Evolutionary conservation across 1,284 basidiomycete species (phyloP).

Genomic region (Melampsora abietis-canadensis): DNA sequence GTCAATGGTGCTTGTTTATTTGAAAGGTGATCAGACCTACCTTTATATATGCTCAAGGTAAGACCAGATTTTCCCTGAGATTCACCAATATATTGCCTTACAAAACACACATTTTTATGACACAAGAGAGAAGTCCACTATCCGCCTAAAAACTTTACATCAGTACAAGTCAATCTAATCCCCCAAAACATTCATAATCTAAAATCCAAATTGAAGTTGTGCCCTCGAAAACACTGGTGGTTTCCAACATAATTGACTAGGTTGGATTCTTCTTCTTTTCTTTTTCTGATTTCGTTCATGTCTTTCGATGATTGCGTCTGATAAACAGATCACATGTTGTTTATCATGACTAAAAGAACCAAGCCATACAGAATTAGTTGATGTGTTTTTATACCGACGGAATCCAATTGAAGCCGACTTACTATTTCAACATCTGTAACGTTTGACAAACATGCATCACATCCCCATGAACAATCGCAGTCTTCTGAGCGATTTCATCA

Average conservation of each 20-base stretch:
- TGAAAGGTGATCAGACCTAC: no score
- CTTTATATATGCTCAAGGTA: no score
- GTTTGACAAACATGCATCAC: slow-evolving; percentile 98
- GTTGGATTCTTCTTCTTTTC: slow-evolving; percentile 71
- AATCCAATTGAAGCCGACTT: neutral
- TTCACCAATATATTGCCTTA: no score
- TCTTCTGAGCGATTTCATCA: slow-evolving; percentile 95
- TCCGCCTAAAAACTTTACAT: no score
- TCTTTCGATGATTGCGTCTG: slow-evolving; percentile 84
- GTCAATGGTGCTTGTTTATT: no score
- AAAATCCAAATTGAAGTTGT: slow-evolving; percentile 51
- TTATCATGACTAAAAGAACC: slow-evolving; percentile 65
- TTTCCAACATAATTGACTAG: slow-evolving; percentile 80
- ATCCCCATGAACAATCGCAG: slow-evolving; percentile 92
- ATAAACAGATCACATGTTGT: slow-evolving; percentile 87
- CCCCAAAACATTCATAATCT: neutral
- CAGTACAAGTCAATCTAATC: no score
- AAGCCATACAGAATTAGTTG: neutral
- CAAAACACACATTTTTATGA: no score
- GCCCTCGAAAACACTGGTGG: slow-evolving; percentile 59
- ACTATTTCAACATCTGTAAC: slow-evolving; percentile 90
- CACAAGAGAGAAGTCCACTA: no score
- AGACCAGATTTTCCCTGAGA: no score
- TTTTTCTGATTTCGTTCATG: slow-evolving; percentile 81
- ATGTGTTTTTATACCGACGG: no score